Conservation (phyloP, 2,329 filamentous ascomycete species). For the Colletotrichum falcatum region DNA sequence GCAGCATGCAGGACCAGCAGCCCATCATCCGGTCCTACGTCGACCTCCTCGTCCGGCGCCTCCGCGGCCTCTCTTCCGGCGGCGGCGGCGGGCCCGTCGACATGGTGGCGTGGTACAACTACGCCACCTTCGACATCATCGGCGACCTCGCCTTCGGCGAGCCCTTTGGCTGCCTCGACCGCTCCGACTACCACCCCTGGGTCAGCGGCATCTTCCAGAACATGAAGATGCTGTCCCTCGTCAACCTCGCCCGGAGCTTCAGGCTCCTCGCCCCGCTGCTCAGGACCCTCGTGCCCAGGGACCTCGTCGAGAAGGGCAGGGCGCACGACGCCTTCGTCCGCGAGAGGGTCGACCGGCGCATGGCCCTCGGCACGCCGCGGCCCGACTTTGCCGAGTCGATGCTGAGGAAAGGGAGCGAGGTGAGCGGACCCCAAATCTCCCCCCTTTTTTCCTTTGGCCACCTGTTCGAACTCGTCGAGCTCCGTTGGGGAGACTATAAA, state of each 20-base stretch:
- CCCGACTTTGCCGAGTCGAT: conserved; percentile 43
- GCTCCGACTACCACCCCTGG: conserved; percentile 38
- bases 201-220: conserved; percentile 43
- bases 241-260: conserved; percentile 10
- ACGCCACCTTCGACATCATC: conserved; percentile 49
- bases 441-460: no score
- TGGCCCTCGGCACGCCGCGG: conserved; percentile 33
- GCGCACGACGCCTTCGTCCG: conserved; percentile 8
- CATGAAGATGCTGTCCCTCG: conserved; percentile 7
- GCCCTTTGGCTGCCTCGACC: conserved; percentile 46
- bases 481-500: no score
- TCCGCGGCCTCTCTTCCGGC: conserved; percentile 47
- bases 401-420: conserved; percentile 36
- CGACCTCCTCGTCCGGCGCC: conserved; percentile 52
- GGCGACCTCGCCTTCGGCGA: conserved; percentile 49
- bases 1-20: conserved; percentile 45
- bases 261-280: conserved; percentile 3
- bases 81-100: conserved; percentile 40
- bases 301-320: conserved; percentile 7
- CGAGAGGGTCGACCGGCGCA: conserved; percentile 34
- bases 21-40: conserved; percentile 52
- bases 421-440: background rate
- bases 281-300: conserved; percentile 17
- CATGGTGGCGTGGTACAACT: conserved; percentile 47
- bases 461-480: no score